phyloP scores from a whole-genome alignment of 140 eudicot species.

The Anethum foeniculum region DNA sequence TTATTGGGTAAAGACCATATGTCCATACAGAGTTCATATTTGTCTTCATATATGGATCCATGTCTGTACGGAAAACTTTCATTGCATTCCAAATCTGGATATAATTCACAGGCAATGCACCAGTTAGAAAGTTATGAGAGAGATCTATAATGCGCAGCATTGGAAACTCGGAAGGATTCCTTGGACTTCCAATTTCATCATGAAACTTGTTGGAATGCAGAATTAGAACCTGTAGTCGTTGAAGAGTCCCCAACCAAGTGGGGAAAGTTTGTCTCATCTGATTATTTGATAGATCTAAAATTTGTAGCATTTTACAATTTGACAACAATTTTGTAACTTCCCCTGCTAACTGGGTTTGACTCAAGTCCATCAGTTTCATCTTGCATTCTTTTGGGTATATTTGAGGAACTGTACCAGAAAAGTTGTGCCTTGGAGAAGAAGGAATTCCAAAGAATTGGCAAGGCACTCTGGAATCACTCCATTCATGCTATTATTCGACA shows the following conservation, averaged over 20 bases:
- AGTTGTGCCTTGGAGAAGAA: constrained; percentile 16
- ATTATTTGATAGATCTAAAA: constrained; percentile 31
- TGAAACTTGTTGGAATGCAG: constrained; percentile 28
- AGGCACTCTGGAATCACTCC: constrained; percentile 38
- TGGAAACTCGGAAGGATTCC: constrained; percentile 7
- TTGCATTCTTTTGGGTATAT: constrained; percentile 11
- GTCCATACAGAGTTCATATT: fast-evolving
- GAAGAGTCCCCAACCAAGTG: constrained; percentile 11
- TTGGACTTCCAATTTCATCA: constrained; percentile 12
- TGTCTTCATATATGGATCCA: background rate
- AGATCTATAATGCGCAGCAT: constrained; percentile 27
- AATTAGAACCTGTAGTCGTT: constrained; percentile 27
- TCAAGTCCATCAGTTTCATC: constrained; percentile 26
- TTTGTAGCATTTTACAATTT: constrained; percentile 24
- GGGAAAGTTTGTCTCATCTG: constrained; percentile 26
- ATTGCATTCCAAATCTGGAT: constrained; percentile 20
- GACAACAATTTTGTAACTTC: constrained; percentile 20
- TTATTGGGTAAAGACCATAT: no score
- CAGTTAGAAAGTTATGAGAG: constrained; percentile 12
- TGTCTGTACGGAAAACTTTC: background rate
- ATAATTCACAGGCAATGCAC: background rate
- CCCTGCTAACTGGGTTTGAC: constrained; percentile 23
- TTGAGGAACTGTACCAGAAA: constrained; percentile 23
- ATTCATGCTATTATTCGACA: constrained; percentile 29
- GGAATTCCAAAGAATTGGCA: constrained; percentile 9